These are phyloP conservation scores for Colletotrichum gigasporum DNA, from an alignment of 2,329 filamentous ascomycete species.

Conservation along the genomic window DNA sequence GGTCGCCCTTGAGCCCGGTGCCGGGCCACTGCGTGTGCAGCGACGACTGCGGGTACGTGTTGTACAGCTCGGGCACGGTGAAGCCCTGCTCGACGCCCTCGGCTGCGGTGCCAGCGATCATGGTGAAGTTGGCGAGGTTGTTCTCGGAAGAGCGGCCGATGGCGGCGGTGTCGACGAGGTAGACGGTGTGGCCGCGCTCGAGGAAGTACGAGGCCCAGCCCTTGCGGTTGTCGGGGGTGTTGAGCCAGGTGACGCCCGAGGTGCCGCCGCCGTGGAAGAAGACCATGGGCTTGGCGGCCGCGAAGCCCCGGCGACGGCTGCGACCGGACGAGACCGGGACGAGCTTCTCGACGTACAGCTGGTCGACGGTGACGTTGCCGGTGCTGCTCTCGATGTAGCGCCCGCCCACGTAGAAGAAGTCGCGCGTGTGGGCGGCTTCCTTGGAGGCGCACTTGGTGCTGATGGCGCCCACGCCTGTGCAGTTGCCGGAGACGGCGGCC, in stretches of 20 bases:
- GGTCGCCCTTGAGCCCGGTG: conserved; percentile 37
- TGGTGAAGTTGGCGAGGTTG: conserved; percentile 33
- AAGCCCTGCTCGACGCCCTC: conserved; percentile 40
- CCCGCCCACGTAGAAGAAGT: conserved; percentile 48
- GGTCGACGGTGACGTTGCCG: conserved; percentile 46
- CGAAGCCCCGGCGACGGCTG: not conserved
- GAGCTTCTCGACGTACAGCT: conserved; percentile 64
- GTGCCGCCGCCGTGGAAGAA: conserved; percentile 29
- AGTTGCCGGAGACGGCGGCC: not conserved
- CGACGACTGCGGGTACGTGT: conserved; percentile 37
- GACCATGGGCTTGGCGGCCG: conserved; percentile 12
- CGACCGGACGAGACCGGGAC: conserved; percentile 36
- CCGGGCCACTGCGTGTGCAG: conserved; percentile 52
- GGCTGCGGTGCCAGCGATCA: conserved; percentile 31
- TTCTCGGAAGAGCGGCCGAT: conserved; percentile 47
- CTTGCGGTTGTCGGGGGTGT: conserved; percentile 55
- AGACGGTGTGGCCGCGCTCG: conserved; percentile 50
- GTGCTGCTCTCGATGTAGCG: conserved; percentile 40
- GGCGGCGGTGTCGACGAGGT: conserved; percentile 52
- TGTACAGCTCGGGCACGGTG: conserved; percentile 40
- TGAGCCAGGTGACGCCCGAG: conserved; percentile 42
- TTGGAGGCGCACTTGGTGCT: conserved; percentile 26
- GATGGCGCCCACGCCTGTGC: conserved; percentile 26
- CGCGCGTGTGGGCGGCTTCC: conserved; percentile 35
- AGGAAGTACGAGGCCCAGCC: conserved; percentile 59